Base-by-base conservation (phyloP, 352 stramenopile genomes). In the Globisporangium okanoganense region DNA sequence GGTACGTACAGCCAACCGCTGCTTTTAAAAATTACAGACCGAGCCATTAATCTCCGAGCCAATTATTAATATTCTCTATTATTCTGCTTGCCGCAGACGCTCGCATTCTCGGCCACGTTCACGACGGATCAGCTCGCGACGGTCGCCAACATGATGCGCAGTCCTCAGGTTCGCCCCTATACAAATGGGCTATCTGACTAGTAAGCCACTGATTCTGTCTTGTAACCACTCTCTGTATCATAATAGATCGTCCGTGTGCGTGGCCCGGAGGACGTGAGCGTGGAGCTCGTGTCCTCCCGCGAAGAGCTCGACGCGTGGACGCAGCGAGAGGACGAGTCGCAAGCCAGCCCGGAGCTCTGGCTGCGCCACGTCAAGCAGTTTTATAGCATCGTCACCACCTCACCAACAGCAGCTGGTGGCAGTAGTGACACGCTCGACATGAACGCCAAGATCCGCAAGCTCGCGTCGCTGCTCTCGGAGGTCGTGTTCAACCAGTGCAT, bases 61-160 rank as follows among this genome's bases (percentile, higher is more conserved):
- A n/a, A n/a, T n/a, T n/a, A n/a, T n/a, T n/a, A n/a, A n/a, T n/a
- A n/a, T n/a, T n/a, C n/a, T n/a, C n/a, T 12, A 8, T 40, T 7
- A 1, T 43, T 14, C 29, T 38, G 24, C 0, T 58, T 12, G 5
- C 31, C 18, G 20, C 31, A 93, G 80, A 91, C 79, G 18, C 69
- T 93, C 16, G 79, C 79, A 7, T 91, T 90, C 66, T 93, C 83
- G 3, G 83, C 84, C 10, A 93, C 84, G 9, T 93, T 90, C 44
- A 88, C 84, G 40, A 73, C 84, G 13, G 72, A 88, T 8, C 84
- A 91, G 45, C 65, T 93, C 18, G 58, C 77, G 31, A 54, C 67
- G 20, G 63, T 88, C 8, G 78, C 70, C 10, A 49, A 52, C 2
- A 41, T 86, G 52, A 93, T 89, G 78, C 75, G 76, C 24, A 84